phyloP scores from a whole-genome alignment of 2,329 filamentous ascomycete genomes.

The Trichoderma sp. region DNA sequence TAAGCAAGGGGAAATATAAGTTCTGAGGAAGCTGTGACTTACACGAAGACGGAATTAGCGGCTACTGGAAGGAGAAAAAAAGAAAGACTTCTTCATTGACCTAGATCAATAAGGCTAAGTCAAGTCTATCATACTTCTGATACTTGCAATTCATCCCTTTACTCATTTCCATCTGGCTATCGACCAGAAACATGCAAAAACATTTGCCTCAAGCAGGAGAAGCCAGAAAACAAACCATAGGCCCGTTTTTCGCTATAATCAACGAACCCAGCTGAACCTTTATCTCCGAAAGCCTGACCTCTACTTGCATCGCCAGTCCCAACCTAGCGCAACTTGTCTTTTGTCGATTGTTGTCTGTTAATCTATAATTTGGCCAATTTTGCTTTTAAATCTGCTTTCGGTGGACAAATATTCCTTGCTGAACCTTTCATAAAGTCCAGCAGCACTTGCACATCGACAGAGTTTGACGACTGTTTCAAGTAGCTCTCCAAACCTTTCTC shows the following conservation, averaged over 20 bases:
- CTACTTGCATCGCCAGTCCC: neutral
- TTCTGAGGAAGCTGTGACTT: neutral
- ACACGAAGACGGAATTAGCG: too few species aligned
- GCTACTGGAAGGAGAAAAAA: too few species aligned
- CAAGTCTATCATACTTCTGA: too few species aligned
- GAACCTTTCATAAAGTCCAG: neutral
- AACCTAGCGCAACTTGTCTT: neutral
- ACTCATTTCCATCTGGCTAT: too few species aligned
- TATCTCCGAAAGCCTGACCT: neutral
- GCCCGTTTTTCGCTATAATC: neutral
- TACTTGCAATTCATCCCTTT: too few species aligned
- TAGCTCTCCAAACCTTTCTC: neutral
- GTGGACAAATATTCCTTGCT: neutral
- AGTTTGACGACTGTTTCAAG: neutral
- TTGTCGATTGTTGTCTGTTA: neutral
- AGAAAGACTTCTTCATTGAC: too few species aligned
- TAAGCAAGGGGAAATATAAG: neutral
- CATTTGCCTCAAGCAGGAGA: too few species aligned
- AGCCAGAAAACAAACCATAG: neutral
- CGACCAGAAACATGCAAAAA: too few species aligned
- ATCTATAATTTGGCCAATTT: neutral
- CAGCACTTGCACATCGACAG: neutral
- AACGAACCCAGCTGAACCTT: neutral
- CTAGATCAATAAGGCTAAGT: too few species aligned
- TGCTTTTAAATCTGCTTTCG: neutral